Conservation (phyloP, 2,329 filamentous ascomycete genomes). For the Claviceps sp. region DNA sequence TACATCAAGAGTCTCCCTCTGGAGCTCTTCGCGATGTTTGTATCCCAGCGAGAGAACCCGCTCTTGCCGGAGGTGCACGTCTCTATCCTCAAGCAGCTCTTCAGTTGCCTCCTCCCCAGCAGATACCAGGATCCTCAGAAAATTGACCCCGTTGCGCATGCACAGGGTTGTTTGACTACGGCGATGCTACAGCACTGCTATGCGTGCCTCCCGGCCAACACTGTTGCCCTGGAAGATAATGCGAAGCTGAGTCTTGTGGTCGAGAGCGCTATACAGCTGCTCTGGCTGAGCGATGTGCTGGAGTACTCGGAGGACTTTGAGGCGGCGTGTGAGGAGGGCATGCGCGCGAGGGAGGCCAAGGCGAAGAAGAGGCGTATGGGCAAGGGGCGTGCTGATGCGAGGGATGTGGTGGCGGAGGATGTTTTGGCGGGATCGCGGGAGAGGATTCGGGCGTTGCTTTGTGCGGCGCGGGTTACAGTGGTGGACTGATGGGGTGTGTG, state of each 20-base stretch:
- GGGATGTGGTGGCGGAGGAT: slow-evolving; percentile 28
- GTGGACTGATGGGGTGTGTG: not conserved
- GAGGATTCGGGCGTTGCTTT: slow-evolving; percentile 27
- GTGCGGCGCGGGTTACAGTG: slow-evolving; percentile 16
- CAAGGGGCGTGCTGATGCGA: slow-evolving; percentile 18
- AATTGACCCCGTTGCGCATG: slow-evolving; percentile 22
- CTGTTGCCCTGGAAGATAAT: slow-evolving; percentile 49
- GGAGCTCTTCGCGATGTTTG: slow-evolving; percentile 42
- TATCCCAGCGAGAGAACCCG: slow-evolving; percentile 21
- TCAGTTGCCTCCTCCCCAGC: slow-evolving; percentile 29
- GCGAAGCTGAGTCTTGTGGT: slow-evolving; percentile 57
- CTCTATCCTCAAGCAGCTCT: slow-evolving; percentile 31
- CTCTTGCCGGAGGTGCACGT: slow-evolving; percentile 27
- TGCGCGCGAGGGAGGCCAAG: slow-evolving; percentile 35
- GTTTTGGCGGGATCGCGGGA: slow-evolving; percentile 30
- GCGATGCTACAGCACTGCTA: slow-evolving; percentile 44
- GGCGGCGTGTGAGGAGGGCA: slow-evolving; percentile 30
- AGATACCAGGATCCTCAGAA: slow-evolving; percentile 27
- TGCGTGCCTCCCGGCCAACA: slow-evolving; percentile 51
- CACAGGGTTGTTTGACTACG: slow-evolving; percentile 26
- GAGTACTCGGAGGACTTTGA: slow-evolving; percentile 23
- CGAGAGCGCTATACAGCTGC: slow-evolving; percentile 48
- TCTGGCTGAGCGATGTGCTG: slow-evolving; percentile 25
- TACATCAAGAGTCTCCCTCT: slow-evolving; percentile 45
- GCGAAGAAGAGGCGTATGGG: slow-evolving; percentile 26